Evolutionary conservation across 2,329 filamentous ascomycete species (phyloP).

Genomic region (Ophiostoma populinum): DNA sequence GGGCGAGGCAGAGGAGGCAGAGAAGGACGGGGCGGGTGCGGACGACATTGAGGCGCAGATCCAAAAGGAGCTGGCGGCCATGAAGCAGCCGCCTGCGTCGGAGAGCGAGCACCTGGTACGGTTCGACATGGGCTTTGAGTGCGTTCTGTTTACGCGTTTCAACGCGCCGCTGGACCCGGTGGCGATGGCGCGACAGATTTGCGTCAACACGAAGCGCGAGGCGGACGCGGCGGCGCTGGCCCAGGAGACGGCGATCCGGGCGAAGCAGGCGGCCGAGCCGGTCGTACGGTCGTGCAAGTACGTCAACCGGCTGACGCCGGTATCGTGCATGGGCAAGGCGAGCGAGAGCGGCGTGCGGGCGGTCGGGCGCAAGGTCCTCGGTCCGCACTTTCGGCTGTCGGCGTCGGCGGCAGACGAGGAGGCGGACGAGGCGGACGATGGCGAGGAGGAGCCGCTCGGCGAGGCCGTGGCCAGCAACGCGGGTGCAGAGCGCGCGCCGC

Average conservation of each 20-base stretch:
- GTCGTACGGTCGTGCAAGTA: constrained; percentile 22
- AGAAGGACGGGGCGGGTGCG: background rate
- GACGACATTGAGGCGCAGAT: constrained; percentile 62
- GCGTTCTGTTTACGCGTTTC: constrained; percentile 45
- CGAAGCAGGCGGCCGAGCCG: background rate
- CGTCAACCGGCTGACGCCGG: constrained; percentile 39
- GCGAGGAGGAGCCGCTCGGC: background rate
- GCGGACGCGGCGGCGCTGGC: constrained; percentile 25
- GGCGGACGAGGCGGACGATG: background rate
- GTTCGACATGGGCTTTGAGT: constrained; percentile 40
- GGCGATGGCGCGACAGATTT: constrained; percentile 35
- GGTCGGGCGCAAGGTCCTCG: constrained; percentile 44
- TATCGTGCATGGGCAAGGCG: constrained; percentile 41
- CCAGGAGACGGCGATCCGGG: constrained; percentile 10
- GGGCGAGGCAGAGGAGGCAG: background rate
- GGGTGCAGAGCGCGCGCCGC: background rate
- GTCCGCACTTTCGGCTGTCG: constrained; percentile 40
- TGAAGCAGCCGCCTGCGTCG: constrained; percentile 29
- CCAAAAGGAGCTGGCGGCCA: constrained; percentile 48
- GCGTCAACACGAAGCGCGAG: constrained; percentile 31
- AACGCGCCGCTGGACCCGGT: constrained; percentile 36
- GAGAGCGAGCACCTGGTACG: constrained; percentile 31
- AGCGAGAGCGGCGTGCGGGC: constrained; percentile 50
- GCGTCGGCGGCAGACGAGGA: constrained; percentile 10
- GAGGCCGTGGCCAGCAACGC: too few species aligned